These are phyloP conservation scores for Phlyctochytrium arcticum DNA, from an alignment of 192 early-diverging fungal genomes.

Conservation along the genomic window DNA sequence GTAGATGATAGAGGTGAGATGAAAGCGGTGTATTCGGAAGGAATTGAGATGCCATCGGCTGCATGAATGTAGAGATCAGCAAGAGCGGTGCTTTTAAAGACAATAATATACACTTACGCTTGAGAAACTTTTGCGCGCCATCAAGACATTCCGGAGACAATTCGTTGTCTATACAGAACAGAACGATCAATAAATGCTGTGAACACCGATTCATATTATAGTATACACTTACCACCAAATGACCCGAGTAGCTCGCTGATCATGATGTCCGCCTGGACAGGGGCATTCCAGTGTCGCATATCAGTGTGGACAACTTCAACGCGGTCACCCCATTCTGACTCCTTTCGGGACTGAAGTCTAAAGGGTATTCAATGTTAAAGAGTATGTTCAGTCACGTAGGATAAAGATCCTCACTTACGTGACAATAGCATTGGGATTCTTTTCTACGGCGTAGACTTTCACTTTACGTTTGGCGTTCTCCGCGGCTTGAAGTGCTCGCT, in stretches of 20 bases:
- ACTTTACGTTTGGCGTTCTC: constrained; percentile 55
- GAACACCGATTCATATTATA: background rate
- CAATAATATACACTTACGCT: constrained; percentile 35
- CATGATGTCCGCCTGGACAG: constrained; percentile 81
- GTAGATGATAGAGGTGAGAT: constrained; percentile 83
- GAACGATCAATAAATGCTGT: background rate
- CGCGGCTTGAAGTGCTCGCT: constrained; percentile 77
- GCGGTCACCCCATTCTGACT: constrained; percentile 66
- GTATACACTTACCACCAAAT: constrained; percentile 61
- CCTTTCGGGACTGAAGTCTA: constrained; percentile 73
- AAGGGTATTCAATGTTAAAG: background rate
- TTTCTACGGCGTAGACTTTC: constrained; percentile 84
- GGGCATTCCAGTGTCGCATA: constrained; percentile 79
- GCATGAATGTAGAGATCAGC: too few relatives aligned
- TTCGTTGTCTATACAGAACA: constrained; percentile 78
- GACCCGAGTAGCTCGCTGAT: constrained; percentile 96
- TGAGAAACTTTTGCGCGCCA: constrained; percentile 77
- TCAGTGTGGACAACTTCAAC: constrained; percentile 85
- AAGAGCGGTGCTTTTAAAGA: too few relatives aligned
- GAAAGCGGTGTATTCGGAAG: constrained; percentile 78
- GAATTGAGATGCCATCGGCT: constrained; percentile 86
- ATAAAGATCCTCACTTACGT: constrained; percentile 30
- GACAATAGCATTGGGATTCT: constrained; percentile 93
- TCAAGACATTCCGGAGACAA: constrained; percentile 98
- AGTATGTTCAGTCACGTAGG: background rate